Base-by-base conservation (phyloP, 73 alveolate genomes). In the Paramecium tetraurelia region DNA sequence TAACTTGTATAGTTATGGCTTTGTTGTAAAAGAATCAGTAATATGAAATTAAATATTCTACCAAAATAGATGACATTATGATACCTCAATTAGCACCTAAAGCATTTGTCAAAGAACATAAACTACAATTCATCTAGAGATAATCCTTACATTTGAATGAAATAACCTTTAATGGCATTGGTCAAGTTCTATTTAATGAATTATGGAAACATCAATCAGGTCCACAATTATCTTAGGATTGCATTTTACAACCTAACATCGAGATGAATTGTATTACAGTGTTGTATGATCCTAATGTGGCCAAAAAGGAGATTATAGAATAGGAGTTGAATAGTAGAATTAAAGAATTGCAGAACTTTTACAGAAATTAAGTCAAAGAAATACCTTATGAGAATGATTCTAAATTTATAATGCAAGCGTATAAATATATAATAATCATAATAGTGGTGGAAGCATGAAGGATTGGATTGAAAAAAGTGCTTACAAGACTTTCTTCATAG, bases 381-480 rank as follows among this genome's bases (percentile, higher is more conserved):
- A 44, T 80, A 24, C 90, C 90, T 12, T 80, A 80, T 44, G 76
- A 41, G 11, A 80, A 80, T 35, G 90, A 80, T 22, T 44, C 70
- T 6, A 80, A 80, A 44, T 80, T 80, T 63, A 80, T 80, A 11
- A 80, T 80, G 90, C 63, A 80, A 80, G 75, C 76, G 90, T 80
- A 80, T 80, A 22, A 24, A 16, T 44, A 10, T 53, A 53, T 18
- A 53, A 38, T 76, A 14, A 21, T n/a, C 24, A 20, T 44, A 80
- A 22, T 80, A 80, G 90, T 40, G 90, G 90, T 44, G 90, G 90
- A 44, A 80, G 72, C 14, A 80, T 80, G 72, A 80, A 48, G 18
- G 70, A 43, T 41, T 80, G 90, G 90, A 80, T 80, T 3, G 90
- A 80, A 24, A 80, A 80, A 35, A 80, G 76, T 80, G 90, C 90